phyloP scores from a whole-genome alignment of 805 yeast genomes.

The Sugiyamaella smithiae region DNA sequence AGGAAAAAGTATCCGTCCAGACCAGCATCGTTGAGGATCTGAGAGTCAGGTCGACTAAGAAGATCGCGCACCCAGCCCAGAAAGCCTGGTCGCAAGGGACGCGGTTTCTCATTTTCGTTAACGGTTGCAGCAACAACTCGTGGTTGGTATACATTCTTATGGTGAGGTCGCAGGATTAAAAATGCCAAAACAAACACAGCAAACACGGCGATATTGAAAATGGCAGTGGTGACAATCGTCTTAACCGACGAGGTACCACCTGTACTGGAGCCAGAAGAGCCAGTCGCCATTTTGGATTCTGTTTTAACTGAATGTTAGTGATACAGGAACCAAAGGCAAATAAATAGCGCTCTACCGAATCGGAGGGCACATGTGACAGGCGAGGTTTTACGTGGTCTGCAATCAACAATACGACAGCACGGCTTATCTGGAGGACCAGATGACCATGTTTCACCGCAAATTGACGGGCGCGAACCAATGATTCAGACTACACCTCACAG shows the following conservation, averaged over 20 bases:
- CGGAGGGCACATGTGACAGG: too few species aligned
- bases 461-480: too few species aligned
- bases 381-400: too few species aligned
- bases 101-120: constrained; percentile 48
- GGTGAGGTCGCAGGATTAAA: constrained; percentile 59
- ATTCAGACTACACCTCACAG: too few species aligned
- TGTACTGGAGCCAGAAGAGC: neutral
- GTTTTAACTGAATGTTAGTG: too few species aligned
- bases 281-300: too few species aligned
- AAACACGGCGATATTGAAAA: constrained; percentile 65
- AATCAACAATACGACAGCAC: too few species aligned
- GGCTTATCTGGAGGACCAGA: too few species aligned
- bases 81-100: constrained; percentile 67
- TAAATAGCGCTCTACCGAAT: too few species aligned
- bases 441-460: too few species aligned
- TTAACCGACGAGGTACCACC: constrained; percentile 54
- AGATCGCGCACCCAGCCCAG: constrained; percentile 68
- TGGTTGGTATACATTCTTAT: constrained; percentile 79
- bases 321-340: too few species aligned
- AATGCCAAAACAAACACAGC: constrained; percentile 60
- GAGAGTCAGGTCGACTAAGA: constrained; percentile 63
- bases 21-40: constrained; percentile 82
- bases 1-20: constrained; percentile 91
- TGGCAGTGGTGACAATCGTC: constrained; percentile 68
- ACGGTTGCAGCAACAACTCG: constrained; percentile 64